Evolutionary conservation across 225 moss, liverwort and hornwort genomes (phyloP).

Genomic region (Sphagnum contortum): DNA sequence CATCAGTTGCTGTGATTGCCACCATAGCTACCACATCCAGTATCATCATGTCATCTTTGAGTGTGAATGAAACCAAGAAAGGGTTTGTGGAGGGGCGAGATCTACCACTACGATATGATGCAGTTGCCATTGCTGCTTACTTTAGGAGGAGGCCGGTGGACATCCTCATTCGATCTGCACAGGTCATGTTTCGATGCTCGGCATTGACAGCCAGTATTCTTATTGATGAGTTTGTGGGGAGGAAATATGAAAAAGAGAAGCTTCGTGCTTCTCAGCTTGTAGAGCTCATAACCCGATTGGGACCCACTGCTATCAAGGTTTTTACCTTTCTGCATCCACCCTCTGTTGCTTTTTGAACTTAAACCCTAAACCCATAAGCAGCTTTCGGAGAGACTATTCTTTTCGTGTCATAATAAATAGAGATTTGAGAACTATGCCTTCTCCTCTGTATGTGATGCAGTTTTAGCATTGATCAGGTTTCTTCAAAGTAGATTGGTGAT

Average conservation of each 20-base stretch:
- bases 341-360: too few species aligned
- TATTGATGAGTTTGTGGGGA: conserved; percentile 44
- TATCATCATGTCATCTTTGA: conserved; percentile 38
- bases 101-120: conserved; percentile 67
- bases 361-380: too few species aligned
- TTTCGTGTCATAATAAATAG: too few species aligned
- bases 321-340: neutral
- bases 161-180: conserved; percentile 42
- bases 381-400: too few species aligned
- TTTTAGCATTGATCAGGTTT: too few species aligned
- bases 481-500: too few species aligned
- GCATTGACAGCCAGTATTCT: conserved; percentile 52
- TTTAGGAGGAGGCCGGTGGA: conserved; percentile 60
- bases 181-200: conserved; percentile 56
- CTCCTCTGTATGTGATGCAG: too few species aligned
- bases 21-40: conserved; percentile 36
- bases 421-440: too few species aligned
- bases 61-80: conserved; percentile 12
- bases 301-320: conserved; percentile 90
- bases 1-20: conserved; percentile 39
- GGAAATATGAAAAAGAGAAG: conserved; percentile 38
- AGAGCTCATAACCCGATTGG: conserved; percentile 68
- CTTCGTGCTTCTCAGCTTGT: conserved; percentile 67
- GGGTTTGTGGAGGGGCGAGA: conserved; percentile 67
- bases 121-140: conserved; percentile 45